Percentiles rank a stretch among this genome's conserved stretches.
phyloP scores from a whole-genome alignment of 495 filamentous ascomycete species.

The Xylaria venustula region DNA sequence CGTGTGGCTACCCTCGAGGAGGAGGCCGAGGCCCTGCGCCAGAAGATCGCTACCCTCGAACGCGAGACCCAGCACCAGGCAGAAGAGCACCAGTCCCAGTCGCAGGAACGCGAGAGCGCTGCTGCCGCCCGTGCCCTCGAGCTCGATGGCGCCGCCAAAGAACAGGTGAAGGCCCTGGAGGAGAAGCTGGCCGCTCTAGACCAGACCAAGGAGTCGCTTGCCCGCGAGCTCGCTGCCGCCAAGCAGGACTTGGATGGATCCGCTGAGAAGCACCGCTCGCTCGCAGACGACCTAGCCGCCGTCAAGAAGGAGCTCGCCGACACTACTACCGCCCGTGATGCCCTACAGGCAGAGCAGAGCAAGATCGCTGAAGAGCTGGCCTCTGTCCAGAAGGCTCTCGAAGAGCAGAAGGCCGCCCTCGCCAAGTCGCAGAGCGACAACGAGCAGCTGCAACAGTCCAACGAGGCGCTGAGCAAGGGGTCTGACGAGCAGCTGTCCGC shows the following conservation, averaged over 20 bases:
- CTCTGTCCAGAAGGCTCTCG: slow-evolving; percentile 8
- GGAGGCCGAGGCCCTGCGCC: slow-evolving; percentile 11
- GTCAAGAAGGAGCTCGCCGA: slow-evolving; percentile 11
- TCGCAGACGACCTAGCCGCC: slow-evolving; percentile 3
- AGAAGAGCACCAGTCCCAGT: no score
- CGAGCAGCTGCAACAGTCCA: background rate
- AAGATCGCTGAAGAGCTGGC: slow-evolving; percentile 11
- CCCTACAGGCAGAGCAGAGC: slow-evolving; percentile 3
- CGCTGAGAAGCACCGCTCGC: background rate
- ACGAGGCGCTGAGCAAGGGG: background rate
- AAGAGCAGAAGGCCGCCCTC: slow-evolving; percentile 6
- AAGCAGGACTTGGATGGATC: slow-evolving; percentile 6
- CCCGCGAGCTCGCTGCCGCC: slow-evolving; percentile 8
- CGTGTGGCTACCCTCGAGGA: slow-evolving; percentile 7
- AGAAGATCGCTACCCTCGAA: slow-evolving; percentile 10
- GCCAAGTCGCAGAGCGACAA: slow-evolving; percentile 5
- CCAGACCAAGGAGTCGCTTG: slow-evolving; percentile 8
- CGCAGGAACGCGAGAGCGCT: slow-evolving; percentile 4
- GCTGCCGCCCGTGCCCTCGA: slow-evolving; percentile 11
- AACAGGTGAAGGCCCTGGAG: slow-evolving; percentile 4
- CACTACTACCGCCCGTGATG: background rate
- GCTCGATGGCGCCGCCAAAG: slow-evolving; percentile 1
- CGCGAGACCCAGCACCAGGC: no score
- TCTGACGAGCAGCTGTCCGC: slow-evolving; percentile 3
- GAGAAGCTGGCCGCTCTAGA: slow-evolving; percentile 3